These are phyloP conservation scores for Nicotiana noctiflora DNA, from an alignment of 257 asterid species.

Conservation along the genomic window DNA sequence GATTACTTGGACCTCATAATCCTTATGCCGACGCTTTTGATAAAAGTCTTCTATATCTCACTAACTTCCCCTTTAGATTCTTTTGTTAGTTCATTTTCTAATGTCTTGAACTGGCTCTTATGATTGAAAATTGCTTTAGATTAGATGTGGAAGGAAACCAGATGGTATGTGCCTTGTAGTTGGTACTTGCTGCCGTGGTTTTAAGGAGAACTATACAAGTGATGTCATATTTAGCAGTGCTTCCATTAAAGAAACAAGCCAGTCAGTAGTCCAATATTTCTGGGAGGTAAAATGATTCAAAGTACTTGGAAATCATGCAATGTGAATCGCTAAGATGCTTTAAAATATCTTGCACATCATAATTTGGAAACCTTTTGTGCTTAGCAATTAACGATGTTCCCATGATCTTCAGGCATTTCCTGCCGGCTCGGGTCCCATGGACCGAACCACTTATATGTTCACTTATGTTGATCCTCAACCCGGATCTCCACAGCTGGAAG, in stretches of 20 bases:
- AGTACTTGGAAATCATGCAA: neutral
- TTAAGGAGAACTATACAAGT: slow-evolving; percentile 60
- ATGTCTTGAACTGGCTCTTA: slow-evolving; percentile 17
- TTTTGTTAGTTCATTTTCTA: neutral
- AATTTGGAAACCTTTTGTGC: neutral
- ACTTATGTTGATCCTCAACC: slow-evolving; percentile 85
- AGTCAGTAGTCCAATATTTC: slow-evolving; percentile 73
- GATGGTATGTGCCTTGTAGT: slow-evolving; percentile 95
- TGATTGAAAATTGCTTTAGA: slow-evolving; percentile 42
- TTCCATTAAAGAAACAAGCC: slow-evolving; percentile 60
- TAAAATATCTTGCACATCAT: neutral
- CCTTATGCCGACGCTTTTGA: neutral
- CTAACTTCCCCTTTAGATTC: neutral
- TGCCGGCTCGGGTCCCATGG: slow-evolving; percentile 78
- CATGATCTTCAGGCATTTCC: slow-evolving; percentile 76
- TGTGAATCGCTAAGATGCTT: neutral
- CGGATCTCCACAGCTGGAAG: slow-evolving; percentile 74
- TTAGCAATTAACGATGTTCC: neutral
- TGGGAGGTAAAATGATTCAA: slow-evolving; percentile 68
- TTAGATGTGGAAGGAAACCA: slow-evolving; percentile 80
- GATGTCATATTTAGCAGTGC: slow-evolving; percentile 81
- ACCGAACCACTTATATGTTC: slow-evolving; percentile 96
- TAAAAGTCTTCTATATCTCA: neutral
- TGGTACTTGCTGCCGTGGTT: slow-evolving; percentile 90
- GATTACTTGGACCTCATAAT: neutral